Evolutionary conservation across 2,329 filamentous ascomycete species (phyloP), one percentile per base, ranked within the genome.

Genomic region (Metarhizium sp.): DNA sequence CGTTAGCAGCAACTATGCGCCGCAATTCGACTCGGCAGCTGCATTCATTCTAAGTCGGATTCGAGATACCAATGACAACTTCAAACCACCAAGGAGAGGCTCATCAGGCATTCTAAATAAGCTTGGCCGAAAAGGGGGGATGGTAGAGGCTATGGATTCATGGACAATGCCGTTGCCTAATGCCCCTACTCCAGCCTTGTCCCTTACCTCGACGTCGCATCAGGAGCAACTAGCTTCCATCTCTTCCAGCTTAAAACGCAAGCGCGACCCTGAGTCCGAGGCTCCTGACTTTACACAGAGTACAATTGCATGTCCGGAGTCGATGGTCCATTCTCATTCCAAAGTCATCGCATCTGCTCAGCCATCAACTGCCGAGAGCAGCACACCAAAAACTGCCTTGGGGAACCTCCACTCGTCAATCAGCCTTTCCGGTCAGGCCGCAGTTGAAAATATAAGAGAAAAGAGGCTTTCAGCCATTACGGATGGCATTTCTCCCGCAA

Each of bases 401-500:
- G 51, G 20, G 51, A 57, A 16, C 52, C 56, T 18, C 34, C 54
- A 56, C n/a, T 56, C 58, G n/a, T 14, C 45, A 30, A 8, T 14
- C 13, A 20, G 32, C 48, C 10, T 16, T 13, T 10, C 50, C 64
- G 51, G 51, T 53, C 43, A 29, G 61, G 38, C 57, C 62, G 16
- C 60, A 61, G 38, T 71, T 2, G 68, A 71, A 3, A 62, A 53
- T 20, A 54, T 69, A 42, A 65, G 71, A 16, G 60, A 66, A 47
- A 67, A 63, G 53, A 63, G 64, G 13, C 61, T 75, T n/a, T 64
- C 64, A 2, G 51, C 59, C 0, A 58, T 74, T 11, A 70, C 70
- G 0, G 57, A 59, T 11, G 67, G 66, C 2, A 58, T 71, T 1
- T 54, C 61, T 16, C 70, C 73, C 2, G 66, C 66, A 45, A 73